A percentile compares a stretch with the other conserved stretches of the same genome.
These are phyloP conservation scores for Nakazawaea peltata DNA, from an alignment of 805 yeast species.

Conservation along the genomic window DNA sequence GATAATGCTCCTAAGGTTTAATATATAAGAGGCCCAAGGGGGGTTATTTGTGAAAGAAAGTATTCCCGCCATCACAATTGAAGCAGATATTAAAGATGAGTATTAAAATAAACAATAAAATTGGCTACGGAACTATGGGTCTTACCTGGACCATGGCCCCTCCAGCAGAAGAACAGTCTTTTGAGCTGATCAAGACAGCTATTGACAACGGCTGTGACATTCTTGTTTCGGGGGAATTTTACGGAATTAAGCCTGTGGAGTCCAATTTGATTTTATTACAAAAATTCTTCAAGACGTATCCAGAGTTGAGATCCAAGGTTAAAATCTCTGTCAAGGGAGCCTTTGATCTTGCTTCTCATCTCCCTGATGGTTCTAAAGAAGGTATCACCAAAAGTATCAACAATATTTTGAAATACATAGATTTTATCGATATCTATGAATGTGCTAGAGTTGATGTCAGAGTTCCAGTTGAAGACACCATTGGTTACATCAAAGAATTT, in stretches of 20 bases:
- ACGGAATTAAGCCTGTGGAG: constrained; percentile 51
- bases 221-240: constrained; percentile 74
- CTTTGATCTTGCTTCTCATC: constrained; percentile 22
- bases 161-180: constrained; percentile 42
- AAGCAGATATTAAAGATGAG: too few relatives aligned
- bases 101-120: too few relatives aligned
- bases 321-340: constrained; percentile 68
- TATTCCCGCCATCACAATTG: too few relatives aligned
- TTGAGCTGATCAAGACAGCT: constrained; percentile 45
- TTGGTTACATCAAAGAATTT: constrained; percentile 46
- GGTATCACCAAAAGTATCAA: constrained; percentile 40
- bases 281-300: constrained; percentile 48
- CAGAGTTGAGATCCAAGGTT: constrained; percentile 48
- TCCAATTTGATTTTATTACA: constrained; percentile 50
- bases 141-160: constrained; percentile 64
- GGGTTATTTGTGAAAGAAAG: too few relatives aligned
- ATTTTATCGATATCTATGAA: constrained; percentile 53
- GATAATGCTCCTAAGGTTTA: too few relatives aligned
- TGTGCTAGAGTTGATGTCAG: constrained; percentile 61
- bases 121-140: too few relatives aligned
- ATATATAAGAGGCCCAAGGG: too few relatives aligned
- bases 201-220: constrained; percentile 39
- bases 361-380: constrained; percentile 47
- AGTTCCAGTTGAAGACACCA: constrained; percentile 50
- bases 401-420: constrained; percentile 27